phyloP scores from a whole-genome alignment of 257 asterid species.

The Jasminum sambac region DNA sequence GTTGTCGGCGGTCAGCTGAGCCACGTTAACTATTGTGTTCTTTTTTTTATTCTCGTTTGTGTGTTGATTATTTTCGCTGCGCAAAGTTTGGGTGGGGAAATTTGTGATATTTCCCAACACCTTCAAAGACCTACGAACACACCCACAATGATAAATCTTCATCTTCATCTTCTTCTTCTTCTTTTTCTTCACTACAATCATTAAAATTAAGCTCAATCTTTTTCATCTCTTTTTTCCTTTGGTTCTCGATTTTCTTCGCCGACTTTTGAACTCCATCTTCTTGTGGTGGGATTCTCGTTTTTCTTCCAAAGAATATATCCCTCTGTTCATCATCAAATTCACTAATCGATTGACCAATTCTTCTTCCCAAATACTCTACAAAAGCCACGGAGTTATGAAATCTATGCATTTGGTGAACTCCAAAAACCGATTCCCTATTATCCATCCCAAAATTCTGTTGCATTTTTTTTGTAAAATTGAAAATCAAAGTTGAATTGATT shows the following conservation, averaged over 20 bases:
- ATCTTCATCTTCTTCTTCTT: no score
- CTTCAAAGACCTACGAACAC: neutral
- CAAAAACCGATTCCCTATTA: neutral
- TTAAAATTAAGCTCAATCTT: neutral
- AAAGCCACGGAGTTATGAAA: neutral
- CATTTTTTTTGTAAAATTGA: neutral
- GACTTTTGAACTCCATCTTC: neutral
- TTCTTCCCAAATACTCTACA: neutral
- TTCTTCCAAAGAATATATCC: neutral
- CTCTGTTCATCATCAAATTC: neutral
- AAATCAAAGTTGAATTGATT: neutral
- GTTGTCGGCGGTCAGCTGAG: no score
- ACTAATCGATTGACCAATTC: neutral
- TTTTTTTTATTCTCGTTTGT: no score
- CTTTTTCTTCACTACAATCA: neutral
- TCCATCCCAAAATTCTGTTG: neutral
- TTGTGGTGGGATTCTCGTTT: neutral
- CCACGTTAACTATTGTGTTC: no score
- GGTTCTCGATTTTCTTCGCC: neutral
- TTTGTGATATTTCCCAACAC: no score
- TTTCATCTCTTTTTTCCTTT: neutral
- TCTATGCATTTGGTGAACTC: neutral
- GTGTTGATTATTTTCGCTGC: no score
- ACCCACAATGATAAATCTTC: neutral
- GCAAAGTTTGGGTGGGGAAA: no score